Evolutionary conservation across 805 yeast genomes (phyloP).

Genomic region (Candida fluviatilis): DNA sequence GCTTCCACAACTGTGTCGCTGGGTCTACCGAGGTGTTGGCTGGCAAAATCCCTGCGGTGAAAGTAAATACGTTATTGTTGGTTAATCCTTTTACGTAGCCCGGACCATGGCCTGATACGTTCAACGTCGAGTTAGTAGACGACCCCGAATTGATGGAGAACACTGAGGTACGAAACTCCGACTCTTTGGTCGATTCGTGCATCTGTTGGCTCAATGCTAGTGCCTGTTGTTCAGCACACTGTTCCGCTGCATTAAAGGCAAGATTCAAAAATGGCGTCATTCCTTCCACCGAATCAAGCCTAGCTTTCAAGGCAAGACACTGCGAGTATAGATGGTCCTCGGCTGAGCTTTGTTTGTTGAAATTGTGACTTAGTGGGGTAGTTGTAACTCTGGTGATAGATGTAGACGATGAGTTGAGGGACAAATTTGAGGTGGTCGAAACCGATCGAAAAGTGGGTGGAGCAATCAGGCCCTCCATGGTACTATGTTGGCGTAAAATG

Average conservation of each 20-base stretch:
- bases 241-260: conserved; percentile 65
- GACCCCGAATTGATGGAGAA: conserved; percentile 1
- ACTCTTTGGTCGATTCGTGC: conserved; percentile 17
- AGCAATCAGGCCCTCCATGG: conserved; percentile 1
- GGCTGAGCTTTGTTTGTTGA: conserved; percentile 61
- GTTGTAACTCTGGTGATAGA: conserved; percentile 37
- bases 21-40: conserved; percentile 80
- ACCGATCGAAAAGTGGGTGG: conserved; percentile 31
- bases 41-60: conserved; percentile 74
- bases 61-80: conserved; percentile 48
- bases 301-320: conserved; percentile 51
- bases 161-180: conserved; percentile 30
- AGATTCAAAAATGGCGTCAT: conserved; percentile 62
- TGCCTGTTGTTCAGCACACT: conserved; percentile 70
- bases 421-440: conserved; percentile 28
- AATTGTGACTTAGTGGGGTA: conserved; percentile 46
- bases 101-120: conserved; percentile 14
- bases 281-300: conserved; percentile 59
- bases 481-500: too few relatives aligned
- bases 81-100: conserved; percentile 18
- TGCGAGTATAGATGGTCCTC: conserved; percentile 69
- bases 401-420: conserved; percentile 27
- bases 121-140: not conserved
- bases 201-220: conserved; percentile 41
- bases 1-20: conserved; percentile 82